Conservation (phyloP, 345 rosid genomes). For the Litchi chinensis region DNA sequence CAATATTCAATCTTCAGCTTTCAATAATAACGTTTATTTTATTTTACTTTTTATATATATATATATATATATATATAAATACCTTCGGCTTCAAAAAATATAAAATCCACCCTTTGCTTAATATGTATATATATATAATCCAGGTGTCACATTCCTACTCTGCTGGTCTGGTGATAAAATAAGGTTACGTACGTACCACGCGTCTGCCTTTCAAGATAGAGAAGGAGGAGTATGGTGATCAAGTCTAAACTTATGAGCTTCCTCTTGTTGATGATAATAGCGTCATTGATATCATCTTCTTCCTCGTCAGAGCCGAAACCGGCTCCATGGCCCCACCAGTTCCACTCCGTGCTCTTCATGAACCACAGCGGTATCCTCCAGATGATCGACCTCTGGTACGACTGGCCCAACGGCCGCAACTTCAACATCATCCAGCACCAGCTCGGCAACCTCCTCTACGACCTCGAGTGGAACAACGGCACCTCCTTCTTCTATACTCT, state of each 20-base stretch:
- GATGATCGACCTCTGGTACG: conserved; percentile 64
- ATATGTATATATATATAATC: too few relatives aligned
- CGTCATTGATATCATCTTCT: neutral
- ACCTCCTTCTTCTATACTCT: conserved; percentile 56
- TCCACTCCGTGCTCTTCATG: conserved; percentile 53
- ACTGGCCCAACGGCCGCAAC: conserved; percentile 62
- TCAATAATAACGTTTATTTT: too few relatives aligned
- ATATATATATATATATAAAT: too few relatives aligned
- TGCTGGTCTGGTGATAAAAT: neutral
- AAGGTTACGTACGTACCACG: neutral
- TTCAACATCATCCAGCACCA: conserved; percentile 59
- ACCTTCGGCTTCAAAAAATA: too few relatives aligned
- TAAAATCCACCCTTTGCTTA: too few relatives aligned
- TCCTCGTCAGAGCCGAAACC: conserved; percentile 36
- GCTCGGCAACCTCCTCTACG: conserved; percentile 48
- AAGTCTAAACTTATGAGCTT: neutral
- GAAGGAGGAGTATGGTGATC: too few relatives aligned
- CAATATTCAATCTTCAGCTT: too few relatives aligned
- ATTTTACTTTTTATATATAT: too few relatives aligned
- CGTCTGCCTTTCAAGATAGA: neutral
- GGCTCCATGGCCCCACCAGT: conserved; percentile 53
- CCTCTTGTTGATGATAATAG: conserved; percentile 18
- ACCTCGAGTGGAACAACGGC: conserved; percentile 68
- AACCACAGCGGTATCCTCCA: conserved; percentile 47
- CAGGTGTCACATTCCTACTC: too few relatives aligned